Evolutionary conservation across 2,329 filamentous ascomycete species (phyloP), one percentile per base, ranked within the genome.

Genomic region (Colletotrichum sp.): DNA sequence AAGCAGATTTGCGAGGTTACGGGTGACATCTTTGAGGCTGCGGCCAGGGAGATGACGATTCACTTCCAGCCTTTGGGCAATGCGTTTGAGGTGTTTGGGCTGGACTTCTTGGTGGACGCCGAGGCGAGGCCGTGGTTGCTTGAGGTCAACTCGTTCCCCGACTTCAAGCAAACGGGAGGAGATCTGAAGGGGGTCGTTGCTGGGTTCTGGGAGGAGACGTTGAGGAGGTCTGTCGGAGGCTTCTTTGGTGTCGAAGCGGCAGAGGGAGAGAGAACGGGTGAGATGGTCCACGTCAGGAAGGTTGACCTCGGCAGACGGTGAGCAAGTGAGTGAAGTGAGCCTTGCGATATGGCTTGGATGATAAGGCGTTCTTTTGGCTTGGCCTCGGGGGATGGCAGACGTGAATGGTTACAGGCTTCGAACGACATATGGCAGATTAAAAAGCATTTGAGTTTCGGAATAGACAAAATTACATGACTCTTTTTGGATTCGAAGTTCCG

Each of bases 101-200:
- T 99, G 57, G 97, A 99, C 83, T 99, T 97, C 82, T 84, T 99
- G 81, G 93, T 98, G 12, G 95, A 96, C 81, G 89, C 83, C 1
- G 81, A 83, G 10, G 93, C 92, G 0, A 88, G 81, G 5, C 91
- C 92, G 5, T 98, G 93, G 92, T 83, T 99, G 81, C 87, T 99
- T 72, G 97, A 99, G 87, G 91, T 98, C 36, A 99, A 99, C 87
- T 95, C 96, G 1, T 99, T 98, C 85, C 97, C 97, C 12, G 97
- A 99, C 86, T 99, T 99, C 82, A 93, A 91, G 81, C 96, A 99
- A 90, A 98, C 96, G 18, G 97, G 97, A 10, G 89, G 90, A 9
- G 93, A 94, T 72, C 85, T 98, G 78, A 92, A 90, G 82, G 90
- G 87, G 0, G 85, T 99, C 55, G 93, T 99, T 28, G 90, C 88